Evolutionary conservation across 2,329 filamentous ascomycete genomes (phyloP).

Genomic region (Curvularia sp.): DNA sequence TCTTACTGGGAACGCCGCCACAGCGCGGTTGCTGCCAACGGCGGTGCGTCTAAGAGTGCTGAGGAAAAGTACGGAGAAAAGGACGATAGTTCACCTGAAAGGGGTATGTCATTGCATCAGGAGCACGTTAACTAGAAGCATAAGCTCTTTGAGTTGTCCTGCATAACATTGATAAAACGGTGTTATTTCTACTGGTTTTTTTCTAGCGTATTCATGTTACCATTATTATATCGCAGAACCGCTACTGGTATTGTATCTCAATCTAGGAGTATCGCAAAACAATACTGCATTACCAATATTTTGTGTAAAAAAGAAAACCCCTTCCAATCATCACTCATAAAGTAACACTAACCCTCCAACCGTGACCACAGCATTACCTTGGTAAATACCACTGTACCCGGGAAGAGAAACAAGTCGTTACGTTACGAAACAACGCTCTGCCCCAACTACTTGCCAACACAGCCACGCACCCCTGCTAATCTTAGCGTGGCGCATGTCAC

Average conservation of each 20-base stretch:
- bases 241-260: not conserved
- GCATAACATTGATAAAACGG: not conserved
- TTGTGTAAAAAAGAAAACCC: not conserved
- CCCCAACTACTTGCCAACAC: slow-evolving; percentile 20
- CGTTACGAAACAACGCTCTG: not conserved
- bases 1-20: slow-evolving; percentile 38
- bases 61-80: slow-evolving; percentile 32
- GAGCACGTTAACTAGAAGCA: slow-evolving; percentile 23
- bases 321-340: not conserved
- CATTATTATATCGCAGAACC: not conserved
- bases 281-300: not conserved
- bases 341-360: not conserved
- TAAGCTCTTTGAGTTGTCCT: not conserved
- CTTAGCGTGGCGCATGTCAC: slow-evolving; percentile 35
- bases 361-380: not conserved
- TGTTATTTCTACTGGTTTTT: not conserved
- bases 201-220: not conserved
- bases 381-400: not conserved
- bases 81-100: slow-evolving; percentile 31
- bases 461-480: slow-evolving; percentile 26
- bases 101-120: slow-evolving; percentile 32
- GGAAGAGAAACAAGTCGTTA: not conserved
- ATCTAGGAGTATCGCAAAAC: not conserved
- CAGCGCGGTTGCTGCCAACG: slow-evolving; percentile 27
- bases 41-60: slow-evolving; percentile 14